Evolutionary conservation across 2,329 filamentous ascomycete genomes (phyloP).

Genomic region (Colletotrichum lindemuthianum): DNA sequence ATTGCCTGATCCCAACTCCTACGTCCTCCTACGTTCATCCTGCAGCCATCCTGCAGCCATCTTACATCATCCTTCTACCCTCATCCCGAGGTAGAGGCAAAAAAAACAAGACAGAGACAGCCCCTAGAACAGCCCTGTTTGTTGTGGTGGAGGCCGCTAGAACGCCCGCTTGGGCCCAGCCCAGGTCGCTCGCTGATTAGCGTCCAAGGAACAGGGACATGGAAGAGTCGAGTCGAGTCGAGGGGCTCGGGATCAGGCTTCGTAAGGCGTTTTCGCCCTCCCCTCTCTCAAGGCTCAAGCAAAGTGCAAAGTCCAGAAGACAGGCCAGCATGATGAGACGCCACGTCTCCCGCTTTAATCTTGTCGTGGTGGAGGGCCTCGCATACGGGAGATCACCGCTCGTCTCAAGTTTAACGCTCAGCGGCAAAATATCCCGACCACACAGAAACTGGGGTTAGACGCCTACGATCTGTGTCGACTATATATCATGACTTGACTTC

Average conservation of each 20-base stretch:
- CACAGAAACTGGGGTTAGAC: neutral
- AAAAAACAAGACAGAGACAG: too few species aligned
- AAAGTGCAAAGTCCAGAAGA: neutral
- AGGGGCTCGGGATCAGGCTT: neutral
- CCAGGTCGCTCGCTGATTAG: neutral
- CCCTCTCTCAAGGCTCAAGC: slow-evolving; percentile 7
- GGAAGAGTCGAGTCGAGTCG: too few species aligned
- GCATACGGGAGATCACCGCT: slow-evolving; percentile 34
- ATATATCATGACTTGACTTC: slow-evolving; percentile 18
- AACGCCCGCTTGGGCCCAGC: too few species aligned
- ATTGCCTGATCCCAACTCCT: too few species aligned
- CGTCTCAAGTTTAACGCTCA: slow-evolving; percentile 32
- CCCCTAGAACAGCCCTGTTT: too few species aligned
- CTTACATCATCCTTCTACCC: too few species aligned
- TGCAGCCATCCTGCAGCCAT: too few species aligned
- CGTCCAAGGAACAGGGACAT: neutral
- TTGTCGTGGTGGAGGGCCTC: slow-evolving; percentile 27
- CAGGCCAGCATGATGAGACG: slow-evolving; percentile 16
- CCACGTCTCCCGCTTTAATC: slow-evolving; percentile 15
- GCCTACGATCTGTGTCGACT: neutral
- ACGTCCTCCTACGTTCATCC: too few species aligned
- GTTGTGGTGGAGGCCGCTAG: slow-evolving; percentile 13
- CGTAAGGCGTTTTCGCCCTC: neutral
- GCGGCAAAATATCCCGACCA: neutral
- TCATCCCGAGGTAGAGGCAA: too few species aligned